Conservation (phyloP, 139 green algal genomes). For the Auxenochlorella pyrenoidosa region DNA sequence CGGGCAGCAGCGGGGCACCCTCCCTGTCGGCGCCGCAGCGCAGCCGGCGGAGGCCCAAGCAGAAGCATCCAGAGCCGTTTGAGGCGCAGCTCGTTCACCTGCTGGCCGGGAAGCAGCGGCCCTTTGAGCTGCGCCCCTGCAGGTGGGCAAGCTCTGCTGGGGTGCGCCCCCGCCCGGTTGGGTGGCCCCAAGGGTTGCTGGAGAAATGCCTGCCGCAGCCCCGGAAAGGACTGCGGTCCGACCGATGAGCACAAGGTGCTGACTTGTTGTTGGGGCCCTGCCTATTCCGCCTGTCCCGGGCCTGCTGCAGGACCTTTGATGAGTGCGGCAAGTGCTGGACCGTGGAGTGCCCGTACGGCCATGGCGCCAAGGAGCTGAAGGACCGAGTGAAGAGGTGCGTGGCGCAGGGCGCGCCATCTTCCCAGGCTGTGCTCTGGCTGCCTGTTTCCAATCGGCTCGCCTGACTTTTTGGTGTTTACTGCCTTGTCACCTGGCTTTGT, state of each 20-base stretch:
- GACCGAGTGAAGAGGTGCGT: not conserved
- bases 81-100: not conserved
- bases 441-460: not conserved
- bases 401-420: not conserved
- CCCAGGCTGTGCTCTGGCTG: not conserved
- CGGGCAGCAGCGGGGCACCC: not conserved
- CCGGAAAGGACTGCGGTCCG: too few species aligned
- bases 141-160: not conserved
- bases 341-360: not conserved
- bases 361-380: not conserved
- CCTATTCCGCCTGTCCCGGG: not conserved
- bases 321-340: conserved; percentile 6
- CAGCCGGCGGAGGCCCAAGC: not conserved
- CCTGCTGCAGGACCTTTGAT: not conserved
- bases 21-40: not conserved
- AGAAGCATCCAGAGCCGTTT: not conserved
- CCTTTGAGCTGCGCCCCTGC: not conserved
- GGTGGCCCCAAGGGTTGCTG: too few species aligned
- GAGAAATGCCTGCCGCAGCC: too few species aligned
- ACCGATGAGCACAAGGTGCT: too few species aligned
- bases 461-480: not conserved
- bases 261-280: not conserved
- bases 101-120: not conserved
- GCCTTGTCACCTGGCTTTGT: not conserved
- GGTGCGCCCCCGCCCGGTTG: too few species aligned